Base-by-base conservation (phyloP, 164 flowering plant species). In the Chimonanthus praecox region DNA sequence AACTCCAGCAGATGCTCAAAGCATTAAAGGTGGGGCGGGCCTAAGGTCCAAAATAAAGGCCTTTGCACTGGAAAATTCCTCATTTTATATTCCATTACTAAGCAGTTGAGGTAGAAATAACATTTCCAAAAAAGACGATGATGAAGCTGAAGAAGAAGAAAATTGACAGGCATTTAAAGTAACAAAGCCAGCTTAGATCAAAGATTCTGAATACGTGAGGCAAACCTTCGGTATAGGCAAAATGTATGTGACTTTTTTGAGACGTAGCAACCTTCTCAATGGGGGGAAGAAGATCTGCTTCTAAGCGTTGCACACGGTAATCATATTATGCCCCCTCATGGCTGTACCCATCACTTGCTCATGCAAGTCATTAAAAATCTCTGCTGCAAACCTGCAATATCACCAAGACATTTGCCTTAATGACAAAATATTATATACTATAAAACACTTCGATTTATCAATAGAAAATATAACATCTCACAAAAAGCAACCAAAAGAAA, bases 311-410 rank as follows among this genome's bases (percentile, higher is more conserved):
- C 47, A 88, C 89, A 71, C 97, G 96, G 67, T 81, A 79, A 74
- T 75, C 86, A 95, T 73, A 70, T 85, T 88, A 77, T 82, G 89
- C 78, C 98, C 90, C 83, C 99, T 88, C 47, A 90, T 79, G 75
- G 97, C 84, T 71, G 94, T 90, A 51, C 78, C 72, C 73, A 80
- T 80, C 73, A 93, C 89, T 81, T 93, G 91, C 78, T 93, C 99
- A 77, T 93, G 98, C 80, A 95, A 79, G 60, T 92, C 94, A 80
- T 93, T 97, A 67, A 93, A 95, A 74, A 95, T 87, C 81, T 93
- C 97, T 66, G 92, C 90, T 47, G 98, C 97, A 83, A 95, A 93
- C 76, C 99, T 95, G 82, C 73, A 82, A 60, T 49, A 68, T 58
- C 69, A 64, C 72, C 72, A 80, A 20, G 48, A 18, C 10, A n/a